A percentile compares a stretch with the other conserved stretches of the same genome.
Conservation (phyloP, 257 asterid species). For the Craterostigma plantagineum region DNA sequence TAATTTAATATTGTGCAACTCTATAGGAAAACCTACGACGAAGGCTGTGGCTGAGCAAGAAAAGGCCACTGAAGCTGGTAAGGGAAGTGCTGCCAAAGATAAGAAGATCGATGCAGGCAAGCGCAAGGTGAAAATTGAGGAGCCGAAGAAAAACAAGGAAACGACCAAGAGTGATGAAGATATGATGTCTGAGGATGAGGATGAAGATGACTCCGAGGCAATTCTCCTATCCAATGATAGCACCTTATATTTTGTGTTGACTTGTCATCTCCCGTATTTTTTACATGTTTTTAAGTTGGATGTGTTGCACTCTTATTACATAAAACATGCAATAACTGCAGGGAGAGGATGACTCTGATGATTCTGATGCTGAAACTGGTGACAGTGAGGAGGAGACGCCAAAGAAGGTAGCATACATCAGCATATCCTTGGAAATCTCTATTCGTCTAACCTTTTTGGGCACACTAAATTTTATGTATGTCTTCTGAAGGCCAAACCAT, state of each 20-base stretch:
- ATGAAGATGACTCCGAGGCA: slow-evolving; percentile 26
- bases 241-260: no score
- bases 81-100: slow-evolving; percentile 22
- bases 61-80: slow-evolving; percentile 29
- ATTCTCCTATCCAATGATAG: not conserved
- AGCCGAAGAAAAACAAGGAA: slow-evolving; percentile 21
- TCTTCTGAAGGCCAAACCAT: slow-evolving; percentile 24
- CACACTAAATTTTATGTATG: not conserved
- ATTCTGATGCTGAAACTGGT: slow-evolving; percentile 27
- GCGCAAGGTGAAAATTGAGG: slow-evolving; percentile 56
- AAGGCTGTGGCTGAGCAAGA: slow-evolving; percentile 30
- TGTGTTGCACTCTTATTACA: not conserved
- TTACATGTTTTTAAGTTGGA: slow-evolving; percentile 1
- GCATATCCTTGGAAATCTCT: not conserved
- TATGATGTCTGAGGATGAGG: slow-evolving; percentile 32
- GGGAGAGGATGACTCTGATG: not conserved
- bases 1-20: not conserved
- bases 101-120: slow-evolving; percentile 36
- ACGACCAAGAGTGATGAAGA: slow-evolving; percentile 32
- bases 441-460: not conserved
- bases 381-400: slow-evolving; percentile 76
- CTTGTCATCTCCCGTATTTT: not conserved
- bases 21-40: slow-evolving; percentile 23
- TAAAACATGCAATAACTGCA: not conserved
- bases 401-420: slow-evolving; percentile 59